Evolutionary conservation across 176 grass and related monocot species (phyloP), one percentile per base, ranked within the genome.

Genomic region (Oryza brachyantha): DNA sequence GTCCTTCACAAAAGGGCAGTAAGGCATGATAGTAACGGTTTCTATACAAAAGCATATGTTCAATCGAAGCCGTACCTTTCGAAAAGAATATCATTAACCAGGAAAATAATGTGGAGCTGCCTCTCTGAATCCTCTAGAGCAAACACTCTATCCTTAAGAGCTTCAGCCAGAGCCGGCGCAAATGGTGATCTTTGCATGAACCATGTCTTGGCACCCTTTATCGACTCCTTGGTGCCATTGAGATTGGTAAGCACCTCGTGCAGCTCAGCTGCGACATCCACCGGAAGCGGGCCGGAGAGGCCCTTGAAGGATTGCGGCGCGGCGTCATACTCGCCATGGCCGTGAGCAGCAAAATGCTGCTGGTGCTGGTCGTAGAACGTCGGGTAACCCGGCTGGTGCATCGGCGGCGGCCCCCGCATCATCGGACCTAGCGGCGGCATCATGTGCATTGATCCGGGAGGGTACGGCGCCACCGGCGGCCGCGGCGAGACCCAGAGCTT

Each of bases 1-100:
- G 32, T 26, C 52, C 24, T 5, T n/a, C n/a, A n/a, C n/a, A n/a
- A n/a, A n/a, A n/a, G n/a, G 41, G 16, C 26, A 7, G 45, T 29
- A 71, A 66, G 7, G 11, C 21, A n/a, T 29, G 65, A 14, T 1
- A n/a, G n/a, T 60, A 70, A 29, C 29, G 29, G 32, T 40, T 40
- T 70, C 1, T 81, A 76, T 40, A 66, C 14, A 48, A 31, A 60
- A 48, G 37, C 11, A 74, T 39, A 68, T 52, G n/a, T 39, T 61
- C n/a, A 28, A 66, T 43, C 10, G 8, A 24, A 79, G 48, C 2
- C 11, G 61, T 69, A 98, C 95, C 95, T 93, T 74, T 99, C 96
- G 52, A 99, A 99, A 79, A 99, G 96, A 83, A 99, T 93, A 75
- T 99, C 96, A 10, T 99, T 99, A 81, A 85, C 88, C 63, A 99